Evolutionary conservation across 176 grass and related monocot species (phyloP), one percentile per base, ranked within the genome.

Genomic region (Luzula sylvatica): DNA sequence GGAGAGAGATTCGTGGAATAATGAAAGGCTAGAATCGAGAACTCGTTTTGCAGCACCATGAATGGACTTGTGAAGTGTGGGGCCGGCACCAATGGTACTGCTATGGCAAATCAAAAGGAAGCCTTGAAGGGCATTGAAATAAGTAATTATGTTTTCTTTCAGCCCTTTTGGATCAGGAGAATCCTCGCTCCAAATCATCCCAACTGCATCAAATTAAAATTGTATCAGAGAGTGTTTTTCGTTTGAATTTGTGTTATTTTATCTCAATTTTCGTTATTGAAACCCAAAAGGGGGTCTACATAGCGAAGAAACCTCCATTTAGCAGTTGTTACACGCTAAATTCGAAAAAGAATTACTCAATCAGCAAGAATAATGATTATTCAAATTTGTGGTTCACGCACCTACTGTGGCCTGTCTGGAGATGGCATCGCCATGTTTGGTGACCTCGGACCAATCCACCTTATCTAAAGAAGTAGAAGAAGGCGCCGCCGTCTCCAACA

Each of bases 51-150:
- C 66, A 26, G 86, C 75, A 32, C 30, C 56, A 62, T 61, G 51
- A 48, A 98, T 98, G 28, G 53, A 72, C 22, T 82, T 79, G 51
- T 83, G 81, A 64, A 98, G 93, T 26, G 86, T 98, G 44, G 75
- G 60, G 8, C 93, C 93, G n/a, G 81, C 65, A 17, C 78, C 78
- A 16, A 80, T 65, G 23, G 63, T 87, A 52, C 69, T 87, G 51
- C 86, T 87, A 14, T 90, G 75, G 65, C 81, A 98, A 72, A 76
- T 66, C 61, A 98, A 83, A 73, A 98, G 59, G 52, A 98, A 83
- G 47, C 93, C 86, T 57, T 98, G 81, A 45, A 92, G 75, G 28
- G 72, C 42, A 52, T 98, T 98, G 69, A 82, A 98, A 53, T 83
- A 87, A 1, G 72, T 62, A 17, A 13, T 58, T 27, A 98, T 77